Conservation (phyloP, 2,329 filamentous ascomycete species). For the Didymella glomerata region DNA sequence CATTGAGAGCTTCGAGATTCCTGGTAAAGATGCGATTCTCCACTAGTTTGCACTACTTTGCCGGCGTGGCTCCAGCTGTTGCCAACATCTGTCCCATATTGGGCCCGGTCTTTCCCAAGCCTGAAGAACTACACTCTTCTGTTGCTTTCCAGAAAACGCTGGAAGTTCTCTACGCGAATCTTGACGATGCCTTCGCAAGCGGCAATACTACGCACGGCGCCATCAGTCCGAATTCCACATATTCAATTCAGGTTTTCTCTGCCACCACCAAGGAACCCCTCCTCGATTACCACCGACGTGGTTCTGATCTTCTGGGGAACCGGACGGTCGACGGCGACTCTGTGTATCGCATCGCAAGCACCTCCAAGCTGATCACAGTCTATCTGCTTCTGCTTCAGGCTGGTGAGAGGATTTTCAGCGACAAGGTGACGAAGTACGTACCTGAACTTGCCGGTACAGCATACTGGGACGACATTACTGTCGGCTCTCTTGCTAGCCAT, state of each 20-base stretch:
- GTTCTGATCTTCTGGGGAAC: constrained; percentile 12
- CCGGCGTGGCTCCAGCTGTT: not conserved
- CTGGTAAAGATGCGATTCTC: not conserved
- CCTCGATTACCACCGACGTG: constrained; percentile 24
- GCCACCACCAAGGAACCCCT: constrained; percentile 8
- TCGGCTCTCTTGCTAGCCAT: constrained; percentile 46
- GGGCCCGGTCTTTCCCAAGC: constrained; percentile 21
- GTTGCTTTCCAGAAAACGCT: constrained; percentile 11
- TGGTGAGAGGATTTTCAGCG: constrained; percentile 47
- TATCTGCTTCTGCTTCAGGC: constrained; percentile 51
- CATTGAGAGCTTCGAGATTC: not conserved
- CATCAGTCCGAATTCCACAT: constrained; percentile 19
- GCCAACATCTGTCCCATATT: constrained; percentile 20
- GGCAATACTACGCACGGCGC: constrained; percentile 20
- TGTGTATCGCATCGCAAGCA: constrained; percentile 56
- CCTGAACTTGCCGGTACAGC: constrained; percentile 37
- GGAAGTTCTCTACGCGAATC: not conserved
- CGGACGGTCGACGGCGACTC: constrained; percentile 47
- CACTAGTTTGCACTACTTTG: not conserved
- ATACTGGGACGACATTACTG: constrained; percentile 48
- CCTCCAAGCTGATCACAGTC: constrained; percentile 53
- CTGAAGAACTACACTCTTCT: constrained; percentile 6
- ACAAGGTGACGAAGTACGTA: constrained; percentile 38
- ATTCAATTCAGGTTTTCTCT: constrained; percentile 27
- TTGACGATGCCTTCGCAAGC: constrained; percentile 14